Evolutionary conservation across 257 asterid species (phyloP), one percentile per base, ranked within the genome.

Genomic region (Echites panduratus): DNA sequence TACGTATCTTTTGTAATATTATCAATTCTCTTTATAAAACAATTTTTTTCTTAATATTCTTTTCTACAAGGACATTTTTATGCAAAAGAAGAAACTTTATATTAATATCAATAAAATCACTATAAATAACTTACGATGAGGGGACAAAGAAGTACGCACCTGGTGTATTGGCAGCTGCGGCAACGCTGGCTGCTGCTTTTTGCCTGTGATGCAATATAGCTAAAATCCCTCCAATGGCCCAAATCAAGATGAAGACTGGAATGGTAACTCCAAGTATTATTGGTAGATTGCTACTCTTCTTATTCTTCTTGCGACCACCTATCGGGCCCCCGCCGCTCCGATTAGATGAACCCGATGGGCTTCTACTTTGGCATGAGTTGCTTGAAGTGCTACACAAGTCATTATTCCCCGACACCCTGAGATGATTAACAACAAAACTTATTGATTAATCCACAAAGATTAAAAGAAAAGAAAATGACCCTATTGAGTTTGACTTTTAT

Each of bases 341-440:
- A 69, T 11, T 50, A 44, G 63, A 10, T 29, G 82, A 65, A 4
- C 78, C 58, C 13, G 79, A 19, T 27, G 78, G 2, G 53, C 70
- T 65, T 9, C 79, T 59, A 44, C 22, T 66, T 44, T 71, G 72
- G 76, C 93, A 88, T 11, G 83, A 73, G 9, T 56, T 70, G 68
- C 78, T 83, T 6, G 92, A 50, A 52, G 77, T 49, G 13, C 20
- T 64, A 81, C 96, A 87, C 73, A 89, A 52, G 24, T 52, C 75
- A 22, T 83, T 82, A 84, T 89, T 89, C 1, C 89, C 92, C 5
- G 80, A 68, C 76, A 83, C 79, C 73, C 96, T 87, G 79, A 43
- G 54, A 11, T 4, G 43, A 56, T 22, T 66, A 43, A 22, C 17
- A 72, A 5, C 8, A 0, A 9, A 27, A 56, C 62, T 17, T 44